phyloP scores from a whole-genome alignment of 2,329 filamentous ascomycete genomes.

The Drechslera avenae region DNA sequence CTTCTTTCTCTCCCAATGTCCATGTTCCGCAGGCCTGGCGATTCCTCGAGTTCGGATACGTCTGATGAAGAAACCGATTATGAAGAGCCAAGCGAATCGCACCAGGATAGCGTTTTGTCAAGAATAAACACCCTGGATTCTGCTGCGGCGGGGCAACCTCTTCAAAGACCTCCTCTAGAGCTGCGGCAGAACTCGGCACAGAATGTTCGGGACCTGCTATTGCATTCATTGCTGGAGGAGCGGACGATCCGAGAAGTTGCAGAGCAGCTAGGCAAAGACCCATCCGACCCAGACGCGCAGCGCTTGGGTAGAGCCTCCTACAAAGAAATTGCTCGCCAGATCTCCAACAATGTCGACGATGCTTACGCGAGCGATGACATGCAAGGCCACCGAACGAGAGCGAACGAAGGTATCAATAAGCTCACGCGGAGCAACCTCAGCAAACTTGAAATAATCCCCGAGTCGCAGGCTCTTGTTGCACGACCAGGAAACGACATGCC shows the following conservation, averaged over 20 bases:
- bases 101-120: constrained; percentile 30
- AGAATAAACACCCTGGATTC: constrained; percentile 39
- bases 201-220: constrained; percentile 45
- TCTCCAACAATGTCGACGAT: constrained; percentile 47
- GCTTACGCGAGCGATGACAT: constrained; percentile 48
- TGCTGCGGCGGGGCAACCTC: constrained; percentile 20
- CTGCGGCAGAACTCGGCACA: constrained; percentile 30
- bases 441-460: constrained; percentile 25
- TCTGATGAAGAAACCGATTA: constrained; percentile 30
- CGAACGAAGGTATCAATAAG: constrained; percentile 49
- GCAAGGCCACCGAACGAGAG: constrained; percentile 37
- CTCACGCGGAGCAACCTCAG: constrained; percentile 33
- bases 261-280: constrained; percentile 40
- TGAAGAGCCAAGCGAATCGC: constrained; percentile 18
- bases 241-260: constrained; percentile 49
- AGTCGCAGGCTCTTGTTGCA: constrained; percentile 34
- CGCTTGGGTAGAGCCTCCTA: constrained; percentile 48
- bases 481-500: constrained; percentile 14
- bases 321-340: constrained; percentile 42
- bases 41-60: constrained; percentile 37
- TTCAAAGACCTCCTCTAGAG: constrained; percentile 18
- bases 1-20: constrained; percentile 27
- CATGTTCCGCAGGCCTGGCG: constrained; percentile 43
- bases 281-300: constrained; percentile 45
- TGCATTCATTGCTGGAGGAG: constrained; percentile 55